phyloP scores from a whole-genome alignment of 2,329 filamentous ascomycete genomes.

The Rachicladosporium sp. region DNA sequence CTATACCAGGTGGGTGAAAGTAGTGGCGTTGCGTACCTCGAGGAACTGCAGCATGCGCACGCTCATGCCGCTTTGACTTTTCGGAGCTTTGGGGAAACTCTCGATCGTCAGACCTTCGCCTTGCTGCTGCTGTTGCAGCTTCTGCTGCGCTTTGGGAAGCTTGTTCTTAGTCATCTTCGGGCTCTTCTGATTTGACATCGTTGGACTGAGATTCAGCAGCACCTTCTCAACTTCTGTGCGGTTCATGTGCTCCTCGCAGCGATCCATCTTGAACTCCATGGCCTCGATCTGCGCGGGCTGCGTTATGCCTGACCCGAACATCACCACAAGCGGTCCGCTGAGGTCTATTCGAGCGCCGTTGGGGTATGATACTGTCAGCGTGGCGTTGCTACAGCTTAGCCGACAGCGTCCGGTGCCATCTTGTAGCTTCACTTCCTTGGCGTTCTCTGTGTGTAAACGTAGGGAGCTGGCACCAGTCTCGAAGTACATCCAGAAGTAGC shows the following conservation, averaged over 20 bases:
- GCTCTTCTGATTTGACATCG: constrained; percentile 33
- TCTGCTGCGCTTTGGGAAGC: constrained; percentile 23
- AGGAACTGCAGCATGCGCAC: constrained; percentile 46
- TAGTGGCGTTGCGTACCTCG: constrained; percentile 36
- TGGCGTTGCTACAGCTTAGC: constrained; percentile 65
- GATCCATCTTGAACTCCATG: constrained; percentile 65
- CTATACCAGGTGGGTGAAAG: too few relatives aligned
- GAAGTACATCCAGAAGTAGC: constrained; percentile 85
- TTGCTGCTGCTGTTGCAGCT: constrained; percentile 29
- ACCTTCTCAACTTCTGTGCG: constrained; percentile 44
- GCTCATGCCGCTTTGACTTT: constrained; percentile 43
- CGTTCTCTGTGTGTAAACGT: constrained; percentile 69
- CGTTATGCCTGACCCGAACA: constrained; percentile 57
- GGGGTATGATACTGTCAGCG: constrained; percentile 79
- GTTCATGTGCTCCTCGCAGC: constrained; percentile 74
- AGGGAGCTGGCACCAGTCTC: constrained; percentile 75
- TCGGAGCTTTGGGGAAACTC: constrained; percentile 33
- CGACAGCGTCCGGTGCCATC: constrained; percentile 49
- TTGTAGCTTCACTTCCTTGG: constrained; percentile 43
- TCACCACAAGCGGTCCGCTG: constrained; percentile 60
- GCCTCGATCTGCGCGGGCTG: constrained; percentile 54
- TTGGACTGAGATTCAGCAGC: constrained; percentile 36
- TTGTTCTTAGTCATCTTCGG: constrained; percentile 45
- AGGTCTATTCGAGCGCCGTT: constrained; percentile 49
- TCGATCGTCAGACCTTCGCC: constrained; percentile 34